Base-by-base conservation (phyloP, 441 rosid genomes). In the Erodium moschatum region DNA sequence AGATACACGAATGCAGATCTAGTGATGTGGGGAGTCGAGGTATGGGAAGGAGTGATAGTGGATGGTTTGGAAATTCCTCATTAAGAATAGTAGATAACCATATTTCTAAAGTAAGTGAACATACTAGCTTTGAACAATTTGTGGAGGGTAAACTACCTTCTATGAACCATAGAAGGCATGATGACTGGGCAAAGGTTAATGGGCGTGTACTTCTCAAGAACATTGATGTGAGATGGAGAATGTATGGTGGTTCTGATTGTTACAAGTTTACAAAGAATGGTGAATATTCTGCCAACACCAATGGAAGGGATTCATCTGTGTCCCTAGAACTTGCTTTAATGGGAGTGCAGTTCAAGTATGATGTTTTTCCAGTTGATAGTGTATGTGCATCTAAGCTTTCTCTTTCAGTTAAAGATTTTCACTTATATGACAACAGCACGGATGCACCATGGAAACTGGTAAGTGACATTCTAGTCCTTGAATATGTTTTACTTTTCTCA, bases 191-290 rank as follows among this genome's bases (percentile, higher is more conserved):
- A 75, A 78, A 75, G 73, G 83, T 85, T 69, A 75, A 69, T 35
- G 98, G 97, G 52, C 78, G 86, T 76, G 76, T 92, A 69, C 75
- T 82, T 75, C 74, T 92, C 63, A 82, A 78, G 73, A 87, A 90
- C 73, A 74, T 88, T 40, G 77, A 84, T 75, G 76, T 92, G 76
- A 83, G 76, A 76, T 96, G 99, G 98, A 88, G 85, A 81, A 85
- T 96, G 85, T 85, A 78, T 78, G 84, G 83, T 72, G 99, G 99
- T 80, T 81, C 84, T 71, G 97, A 92, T 76, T 96, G 99, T 98
- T 77, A 24, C 71, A 72, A 77, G 65, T 72, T 76, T 73, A 67
- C 63, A 65, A 38, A 38, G 42, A 38, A 38, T 38, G 38, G 38
- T 33, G 38, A 5, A 33, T 33, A 33, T 33, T 33, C 38, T 33